These are phyloP conservation scores for Leccinum uliginosum DNA, from an alignment of 768 basidiomycete species.

Conservation along the genomic window DNA sequence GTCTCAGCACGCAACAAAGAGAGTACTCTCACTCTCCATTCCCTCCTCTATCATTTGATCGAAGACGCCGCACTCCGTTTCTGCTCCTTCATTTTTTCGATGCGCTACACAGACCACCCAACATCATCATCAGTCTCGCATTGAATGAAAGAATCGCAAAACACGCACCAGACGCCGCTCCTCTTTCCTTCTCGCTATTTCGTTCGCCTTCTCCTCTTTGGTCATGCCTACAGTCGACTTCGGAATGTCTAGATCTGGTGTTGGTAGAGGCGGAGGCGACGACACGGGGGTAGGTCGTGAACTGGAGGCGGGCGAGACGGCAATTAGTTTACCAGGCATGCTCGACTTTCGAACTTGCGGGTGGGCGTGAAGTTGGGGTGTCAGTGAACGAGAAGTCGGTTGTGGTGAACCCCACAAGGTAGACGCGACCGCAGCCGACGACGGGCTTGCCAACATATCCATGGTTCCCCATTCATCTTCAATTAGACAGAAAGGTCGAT, in stretches of 20 bases:
- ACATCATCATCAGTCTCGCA: neutral
- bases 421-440: conserved; percentile 3
- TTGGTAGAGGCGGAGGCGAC: conserved; percentile 13
- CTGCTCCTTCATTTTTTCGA: conserved; percentile 77
- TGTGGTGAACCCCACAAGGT: conserved; percentile 18
- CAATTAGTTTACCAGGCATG: neutral
- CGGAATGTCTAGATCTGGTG: conserved; percentile 8
- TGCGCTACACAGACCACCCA: conserved; percentile 43
- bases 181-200: conserved; percentile 88
- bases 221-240: conserved; percentile 48
- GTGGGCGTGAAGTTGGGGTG: conserved; percentile 17
- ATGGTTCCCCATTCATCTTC: conserved; percentile 23
- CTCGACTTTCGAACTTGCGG: conserved; percentile 5
- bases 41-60: neutral
- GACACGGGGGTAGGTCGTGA: conserved; percentile 24
- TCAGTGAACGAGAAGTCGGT: conserved; percentile 13
- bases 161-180: conserved; percentile 78
- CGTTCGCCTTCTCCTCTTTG: conserved; percentile 92
- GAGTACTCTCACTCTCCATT: neutral
- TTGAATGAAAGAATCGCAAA: neutral
- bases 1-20: neutral
- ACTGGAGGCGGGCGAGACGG: conserved; percentile 14
- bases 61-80: conserved; percentile 47
- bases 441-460: conserved; percentile 2
- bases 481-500: neutral